Evolutionary conservation across 1,139 yeast genomes (phyloP), one percentile per base, ranked within the genome.

Genomic region (Saccharomyces pastorianus): DNA sequence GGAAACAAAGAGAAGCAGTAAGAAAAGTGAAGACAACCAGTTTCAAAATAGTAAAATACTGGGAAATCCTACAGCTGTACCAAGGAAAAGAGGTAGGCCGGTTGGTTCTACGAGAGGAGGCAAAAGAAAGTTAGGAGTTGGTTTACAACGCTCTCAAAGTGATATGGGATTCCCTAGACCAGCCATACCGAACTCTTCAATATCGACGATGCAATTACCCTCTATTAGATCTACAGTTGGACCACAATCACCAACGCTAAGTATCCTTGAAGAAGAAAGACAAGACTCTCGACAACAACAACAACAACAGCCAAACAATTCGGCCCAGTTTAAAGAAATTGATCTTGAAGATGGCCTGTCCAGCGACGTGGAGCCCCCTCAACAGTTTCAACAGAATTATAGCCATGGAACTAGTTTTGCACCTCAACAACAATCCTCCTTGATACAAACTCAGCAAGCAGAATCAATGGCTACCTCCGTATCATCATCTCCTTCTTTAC

Each of bases 291-390:
- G 52, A 44, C 53, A 55, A 8, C 56, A 56, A 6, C 59, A 47
- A 25, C 31, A 48, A 9, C 57, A 53, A 48, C 54, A 29, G 23
- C 23, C 3, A 14, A 26, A 44, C 7, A 20, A 44, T 17, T 23
- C 49, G 5, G 29, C 60, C 14, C 61, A 63, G 47, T 68, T 64
- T 48, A 66, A 66, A 55, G 71, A 68, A 47, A 52, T 68, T 14
- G 72, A 71, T 51, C 64, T 70, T 13, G 72, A 71, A 48, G 76
- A 72, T 59, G 76, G 75, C 1, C 57, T 73, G 17, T 71, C 75
- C 0, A 72, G 75, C 57, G 76, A 72, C 51, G 62, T 70, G 25
- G 77, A 73, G 50, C 70, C 66, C 9, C 57, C 56, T 6, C 52
- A 49, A 38, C 44, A 38, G 4, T 17, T 38, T 9, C 44, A 38